Evolutionary conservation across 164 flowering plant genomes (phyloP), one percentile per base, ranked within the genome.

Genomic region (Stephania cephalantha): DNA sequence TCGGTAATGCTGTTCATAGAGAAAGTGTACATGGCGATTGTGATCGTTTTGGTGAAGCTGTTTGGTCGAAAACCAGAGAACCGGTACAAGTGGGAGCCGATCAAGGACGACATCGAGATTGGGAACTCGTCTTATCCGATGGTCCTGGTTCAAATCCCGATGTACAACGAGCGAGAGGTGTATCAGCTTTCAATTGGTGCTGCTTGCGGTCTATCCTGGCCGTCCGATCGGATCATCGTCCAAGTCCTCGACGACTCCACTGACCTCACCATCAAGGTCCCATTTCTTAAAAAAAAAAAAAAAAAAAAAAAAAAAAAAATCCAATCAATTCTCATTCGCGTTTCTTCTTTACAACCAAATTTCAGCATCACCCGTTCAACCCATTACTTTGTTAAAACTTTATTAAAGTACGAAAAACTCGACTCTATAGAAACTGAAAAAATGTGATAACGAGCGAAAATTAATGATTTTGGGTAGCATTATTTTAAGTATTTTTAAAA

Each of bases 201-300:
- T 8, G 97, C 97, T 11, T 90, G 93, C 72, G 87, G 87, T 2
- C 90, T 91, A 12, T 89, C 95, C 52, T 92, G 97, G 97, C 96
- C 97, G 46, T 45, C 93, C 9, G 97, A 93, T 83, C 89, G 93
- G 75, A 84, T 93, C 20, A 90, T 93, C 76, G 88, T 93, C 79
- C 97, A 93, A 88, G 97, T 93, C 22, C 89, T 93, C 17, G 97
- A 93, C 70, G 97, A 93, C 74, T 93, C 97, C 31, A 93, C 97
- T 17, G 96, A 93, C 80, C 89, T 89, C 6, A 74, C 73, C 2
- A 79, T 93, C 79, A 93, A 93, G 97, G 97, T 89, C 77, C 15
- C 44, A 35, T 35, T 13, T 22, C 30, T n/a, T n/a, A 25, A 25
- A 25, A 25, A 25, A 25, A 25, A 25, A 25, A 25, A 25, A 25